Evolutionary conservation across 352 stramenopile genomes (phyloP).

Genomic region (Pythium sukuiense): DNA sequence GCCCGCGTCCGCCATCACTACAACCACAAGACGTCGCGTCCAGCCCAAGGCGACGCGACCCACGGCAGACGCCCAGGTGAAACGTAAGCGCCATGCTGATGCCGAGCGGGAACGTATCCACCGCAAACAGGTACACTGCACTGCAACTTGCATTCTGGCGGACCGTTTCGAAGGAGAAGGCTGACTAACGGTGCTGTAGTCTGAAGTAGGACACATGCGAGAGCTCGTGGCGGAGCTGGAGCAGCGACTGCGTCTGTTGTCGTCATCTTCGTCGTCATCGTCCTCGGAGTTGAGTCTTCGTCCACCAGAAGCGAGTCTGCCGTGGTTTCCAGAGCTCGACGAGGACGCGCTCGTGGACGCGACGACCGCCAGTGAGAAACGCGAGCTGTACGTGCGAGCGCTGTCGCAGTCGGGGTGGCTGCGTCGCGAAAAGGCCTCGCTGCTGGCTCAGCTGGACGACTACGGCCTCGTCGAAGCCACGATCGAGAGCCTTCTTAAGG

Average conservation of each 20-base stretch:
- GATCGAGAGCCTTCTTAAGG: constrained; percentile 29
- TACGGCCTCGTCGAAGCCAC: constrained; percentile 27
- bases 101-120: constrained; percentile 32
- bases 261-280: not conserved
- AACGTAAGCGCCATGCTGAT: constrained; percentile 32
- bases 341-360: not conserved
- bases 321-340: constrained; percentile 5
- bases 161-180: no score
- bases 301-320: not conserved
- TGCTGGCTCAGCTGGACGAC: constrained; percentile 29
- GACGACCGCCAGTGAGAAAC: not conserved
- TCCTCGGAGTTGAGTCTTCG: not conserved
- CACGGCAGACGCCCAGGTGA: constrained; percentile 13
- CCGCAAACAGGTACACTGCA: constrained; percentile 26
- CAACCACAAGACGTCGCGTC: not conserved
- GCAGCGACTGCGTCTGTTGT: constrained; percentile 20
- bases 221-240: constrained; percentile 26
- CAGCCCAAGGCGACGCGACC: constrained; percentile 10
- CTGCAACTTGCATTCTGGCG: no score
- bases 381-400: constrained; percentile 28
- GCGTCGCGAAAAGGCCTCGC: constrained; percentile 23
- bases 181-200: constrained; percentile 3
- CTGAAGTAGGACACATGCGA: constrained; percentile 27
- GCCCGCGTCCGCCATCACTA: not conserved
- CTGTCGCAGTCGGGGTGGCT: constrained; percentile 26